Percentiles rank a stretch among this genome's conserved stretches.
Evolutionary conservation across 2,329 filamentous ascomycete genomes (phyloP).

Genomic region (Hypoxylon sp.): DNA sequence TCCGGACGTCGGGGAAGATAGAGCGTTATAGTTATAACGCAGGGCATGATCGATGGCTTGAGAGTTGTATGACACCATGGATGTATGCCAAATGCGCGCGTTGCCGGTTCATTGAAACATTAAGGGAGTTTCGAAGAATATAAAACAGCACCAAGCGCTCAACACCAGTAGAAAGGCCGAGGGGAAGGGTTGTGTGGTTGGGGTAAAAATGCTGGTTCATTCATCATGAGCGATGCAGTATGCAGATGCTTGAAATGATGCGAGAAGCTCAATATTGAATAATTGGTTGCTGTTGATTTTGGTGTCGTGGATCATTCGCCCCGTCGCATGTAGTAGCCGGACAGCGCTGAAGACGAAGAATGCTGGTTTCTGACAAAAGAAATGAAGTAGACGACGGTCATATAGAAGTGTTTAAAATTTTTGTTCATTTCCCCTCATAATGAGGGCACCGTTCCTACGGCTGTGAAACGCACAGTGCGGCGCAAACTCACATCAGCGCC

Average conservation of each 20-base stretch:
- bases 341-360: constrained; percentile 49
- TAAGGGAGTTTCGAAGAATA: constrained; percentile 48
- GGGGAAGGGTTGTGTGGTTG: constrained; percentile 47
- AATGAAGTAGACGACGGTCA: constrained; percentile 51
- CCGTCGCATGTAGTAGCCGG: constrained; percentile 52
- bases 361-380: constrained; percentile 55
- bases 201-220: constrained; percentile 36
- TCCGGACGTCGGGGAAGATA: constrained; percentile 25
- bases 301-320: constrained; percentile 49
- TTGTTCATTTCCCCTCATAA: constrained; percentile 14
- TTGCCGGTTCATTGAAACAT: constrained; percentile 55
- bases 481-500: constrained; percentile 64
- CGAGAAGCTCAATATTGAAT: constrained; percentile 33
- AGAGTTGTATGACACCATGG: constrained; percentile 14
- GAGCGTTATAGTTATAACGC: constrained; percentile 11
- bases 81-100: constrained; percentile 23
- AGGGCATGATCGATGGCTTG: constrained; percentile 19
- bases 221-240: constrained; percentile 30
- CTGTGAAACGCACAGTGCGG: constrained; percentile 31
- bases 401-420: constrained; percentile 45
- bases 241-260: constrained; percentile 32
- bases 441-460: constrained; percentile 20
- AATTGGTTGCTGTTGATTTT: constrained; percentile 46
- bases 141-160: constrained; percentile 52
- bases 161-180: constrained; percentile 48